Evolutionary conservation across 2,329 filamentous ascomycete genomes (phyloP).

Genomic region (Corniculantispora saksenae): DNA sequence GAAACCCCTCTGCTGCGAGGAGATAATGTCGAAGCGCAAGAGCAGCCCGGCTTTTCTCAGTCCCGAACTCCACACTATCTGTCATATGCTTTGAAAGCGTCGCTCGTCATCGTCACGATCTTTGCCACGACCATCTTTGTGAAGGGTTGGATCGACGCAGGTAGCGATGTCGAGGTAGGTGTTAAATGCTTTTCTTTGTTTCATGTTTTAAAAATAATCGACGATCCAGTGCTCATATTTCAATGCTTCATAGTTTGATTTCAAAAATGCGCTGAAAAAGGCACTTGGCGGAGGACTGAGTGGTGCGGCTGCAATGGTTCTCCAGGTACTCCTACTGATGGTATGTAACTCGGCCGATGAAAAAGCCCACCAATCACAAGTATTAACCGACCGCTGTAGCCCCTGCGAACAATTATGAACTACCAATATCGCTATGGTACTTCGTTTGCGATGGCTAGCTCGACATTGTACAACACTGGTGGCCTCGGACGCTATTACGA

Average conservation of each 20-base stretch:
- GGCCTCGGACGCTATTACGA: conserved; percentile 47
- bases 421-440: conserved; percentile 51
- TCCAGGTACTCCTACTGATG: conserved; percentile 50
- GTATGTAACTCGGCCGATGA: conserved; percentile 28
- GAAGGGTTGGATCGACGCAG: conserved; percentile 48
- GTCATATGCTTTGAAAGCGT: background rate
- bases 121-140: conserved; percentile 35
- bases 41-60: background rate
- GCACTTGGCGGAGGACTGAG: conserved; percentile 49
- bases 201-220: background rate
- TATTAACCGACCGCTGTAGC: conserved; percentile 30
- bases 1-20: background rate
- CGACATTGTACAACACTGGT: conserved; percentile 43
- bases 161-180: conserved; percentile 41
- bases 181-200: too few species aligned
- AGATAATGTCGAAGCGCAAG: background rate
- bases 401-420: conserved; percentile 52
- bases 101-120: background rate
- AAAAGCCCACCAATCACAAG: too few species aligned
- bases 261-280: conserved; percentile 43
- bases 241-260: conserved; percentile 39
- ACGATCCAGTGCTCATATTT: too few species aligned
- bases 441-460: conserved; percentile 40
- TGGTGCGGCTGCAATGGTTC: conserved; percentile 49
- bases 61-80: background rate